Evolutionary conservation across 768 basidiomycete species (phyloP), one percentile per base, ranked within the genome.

Genomic region (Hypholoma sublateritium): DNA sequence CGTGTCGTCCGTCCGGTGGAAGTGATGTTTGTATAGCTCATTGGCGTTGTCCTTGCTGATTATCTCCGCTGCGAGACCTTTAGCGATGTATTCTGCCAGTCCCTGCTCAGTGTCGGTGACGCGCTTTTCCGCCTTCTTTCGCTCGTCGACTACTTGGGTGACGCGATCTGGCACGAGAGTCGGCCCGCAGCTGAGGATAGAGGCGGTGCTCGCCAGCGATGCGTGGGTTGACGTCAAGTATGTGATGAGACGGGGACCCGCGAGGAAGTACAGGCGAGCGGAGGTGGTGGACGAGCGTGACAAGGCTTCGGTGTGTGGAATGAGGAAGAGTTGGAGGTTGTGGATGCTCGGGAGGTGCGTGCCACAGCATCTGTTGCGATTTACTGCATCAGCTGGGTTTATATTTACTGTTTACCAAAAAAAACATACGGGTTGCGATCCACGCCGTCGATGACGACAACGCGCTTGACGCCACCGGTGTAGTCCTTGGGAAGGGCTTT

Each of bases 341-440:
- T 87, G 79, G 48, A 95, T 79, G 51, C 84, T 85, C 5, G 93
- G 89, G 52, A 88, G 79, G 69, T 97, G 95, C 14, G 93, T 92
- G 11, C 91, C 89, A 55, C 89, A 90, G 70, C 92, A 92, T 53
- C 88, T 89, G 63, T 11, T 32, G 13, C 35, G 19, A 12, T 16
- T 47, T 49, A 19, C 6, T 62, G 14, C 37, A 37, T 24, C 50
- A 61, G 19, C 19, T n/a, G 14, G 48, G 11, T 21, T 41, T 39
- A 24, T 21, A 25, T 12, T 28, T 34, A 19, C 24, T 34, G 32
- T 35, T 28, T 14, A 22, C 2, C 5, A 19, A 2, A 37, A n/a
- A 47, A 13, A 11, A 67, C 88, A 64, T 72, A 91, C 85, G 88
- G 88, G 67, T 87, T 91, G 41, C 87, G 80, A 69, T 95, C 93